These are phyloP conservation scores for Populus tremula DNA, from an alignment of 345 rosid genomes.

Conservation along the genomic window DNA sequence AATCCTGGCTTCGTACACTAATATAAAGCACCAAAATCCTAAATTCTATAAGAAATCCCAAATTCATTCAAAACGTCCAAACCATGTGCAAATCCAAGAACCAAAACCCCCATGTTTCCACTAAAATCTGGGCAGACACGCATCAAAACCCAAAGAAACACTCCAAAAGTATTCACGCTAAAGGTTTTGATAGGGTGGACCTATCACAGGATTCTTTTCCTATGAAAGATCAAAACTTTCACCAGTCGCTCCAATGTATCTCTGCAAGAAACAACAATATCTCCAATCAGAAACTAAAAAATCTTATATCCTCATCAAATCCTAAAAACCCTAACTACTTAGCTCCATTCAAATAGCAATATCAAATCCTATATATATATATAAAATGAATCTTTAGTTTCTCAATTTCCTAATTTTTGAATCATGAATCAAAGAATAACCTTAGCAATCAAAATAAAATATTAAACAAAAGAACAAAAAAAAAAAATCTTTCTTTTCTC, in stretches of 20 bases:
- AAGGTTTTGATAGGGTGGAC: background rate
- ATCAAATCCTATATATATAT: background rate
- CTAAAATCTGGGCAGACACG: background rate
- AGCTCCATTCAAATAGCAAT: background rate
- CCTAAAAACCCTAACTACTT: background rate
- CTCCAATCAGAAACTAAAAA: background rate
- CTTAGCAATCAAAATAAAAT: background rate
- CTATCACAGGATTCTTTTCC: background rate
- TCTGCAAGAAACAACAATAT: background rate
- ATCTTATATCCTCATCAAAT: background rate
- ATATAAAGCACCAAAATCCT: background rate
- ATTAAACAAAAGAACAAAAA: background rate
- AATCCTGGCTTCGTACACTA: background rate
- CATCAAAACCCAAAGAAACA: slow-evolving; percentile 8
- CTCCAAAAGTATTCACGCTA: background rate
- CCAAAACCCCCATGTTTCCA: background rate
- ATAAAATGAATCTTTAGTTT: background rate
- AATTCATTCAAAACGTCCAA: background rate
- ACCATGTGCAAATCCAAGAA: background rate
- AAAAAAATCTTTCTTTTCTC: background rate
- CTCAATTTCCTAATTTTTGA: background rate
- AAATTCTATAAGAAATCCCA: background rate
- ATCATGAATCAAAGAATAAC: background rate
- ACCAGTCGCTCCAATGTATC: background rate
- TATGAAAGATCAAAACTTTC: background rate